Evolutionary conservation across 345 rosid genomes (phyloP).

Genomic region (Hevea brasiliensis): DNA sequence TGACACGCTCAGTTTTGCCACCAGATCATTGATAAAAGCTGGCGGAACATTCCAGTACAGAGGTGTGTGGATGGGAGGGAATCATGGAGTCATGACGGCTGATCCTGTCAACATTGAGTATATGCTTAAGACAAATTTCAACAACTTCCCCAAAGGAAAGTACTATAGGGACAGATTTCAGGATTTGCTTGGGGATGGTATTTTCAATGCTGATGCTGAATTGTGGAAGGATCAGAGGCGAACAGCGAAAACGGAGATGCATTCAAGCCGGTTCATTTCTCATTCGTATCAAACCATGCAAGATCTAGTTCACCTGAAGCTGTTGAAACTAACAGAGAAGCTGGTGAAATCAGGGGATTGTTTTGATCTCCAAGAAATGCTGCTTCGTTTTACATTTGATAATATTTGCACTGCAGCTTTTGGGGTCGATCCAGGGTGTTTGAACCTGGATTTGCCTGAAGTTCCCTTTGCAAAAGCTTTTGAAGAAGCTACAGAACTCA

Average conservation of each 20-base stretch:
- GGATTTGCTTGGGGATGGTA: slow-evolving; percentile 71
- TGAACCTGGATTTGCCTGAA: slow-evolving; percentile 51
- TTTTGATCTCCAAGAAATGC: slow-evolving; percentile 73
- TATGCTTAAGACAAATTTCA: slow-evolving; percentile 62
- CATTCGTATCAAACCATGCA: slow-evolving; percentile 49
- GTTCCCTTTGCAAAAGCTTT: slow-evolving; percentile 77
- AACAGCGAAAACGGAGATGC: slow-evolving; percentile 55
- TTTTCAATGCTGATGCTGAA: slow-evolving; percentile 61
- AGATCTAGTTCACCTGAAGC: slow-evolving; percentile 55
- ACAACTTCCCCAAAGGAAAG: slow-evolving; percentile 71
- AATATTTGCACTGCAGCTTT: slow-evolving; percentile 65
- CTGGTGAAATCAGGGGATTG: slow-evolving; percentile 33
- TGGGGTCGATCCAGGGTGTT: slow-evolving; percentile 72
- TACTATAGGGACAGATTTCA: slow-evolving; percentile 56
- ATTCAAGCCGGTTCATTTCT: slow-evolving; percentile 51
- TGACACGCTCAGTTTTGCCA: slow-evolving; percentile 42
- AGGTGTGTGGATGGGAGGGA: slow-evolving; percentile 58
- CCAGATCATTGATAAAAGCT: slow-evolving; percentile 40
- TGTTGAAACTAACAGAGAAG: slow-evolving; percentile 46
- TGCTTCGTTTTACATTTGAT: slow-evolving; percentile 73
- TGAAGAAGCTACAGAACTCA: slow-evolving; percentile 74
- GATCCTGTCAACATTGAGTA: slow-evolving; percentile 62
- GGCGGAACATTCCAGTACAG: slow-evolving; percentile 52
- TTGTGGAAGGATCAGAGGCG: slow-evolving; percentile 68
- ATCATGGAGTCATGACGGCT: slow-evolving; percentile 52